A percentile compares a stretch with the other conserved stretches of the same genome.
Evolutionary conservation across 768 basidiomycete genomes (phyloP).

Genomic region (Holtermannia corniformis): DNA sequence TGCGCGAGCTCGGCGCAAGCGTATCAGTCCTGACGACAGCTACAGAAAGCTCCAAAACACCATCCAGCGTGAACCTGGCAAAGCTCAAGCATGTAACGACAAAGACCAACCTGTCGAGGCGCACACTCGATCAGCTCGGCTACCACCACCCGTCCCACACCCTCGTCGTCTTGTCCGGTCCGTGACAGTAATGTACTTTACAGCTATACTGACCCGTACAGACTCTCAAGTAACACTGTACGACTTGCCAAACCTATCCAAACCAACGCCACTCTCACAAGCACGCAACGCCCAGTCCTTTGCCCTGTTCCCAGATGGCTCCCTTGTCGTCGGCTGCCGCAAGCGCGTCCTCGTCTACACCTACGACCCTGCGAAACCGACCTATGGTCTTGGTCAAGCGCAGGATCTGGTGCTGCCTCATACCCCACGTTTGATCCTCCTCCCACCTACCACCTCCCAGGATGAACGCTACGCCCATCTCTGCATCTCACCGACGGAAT

Average conservation of each 20-base stretch:
- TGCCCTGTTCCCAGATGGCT: constrained; percentile 62
- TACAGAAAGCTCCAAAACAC: too few relatives aligned
- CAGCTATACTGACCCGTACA: constrained; percentile 33
- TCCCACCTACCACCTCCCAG: constrained; percentile 60
- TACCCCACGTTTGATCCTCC: constrained; percentile 74
- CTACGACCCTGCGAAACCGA: not conserved
- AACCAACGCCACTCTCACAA: constrained; percentile 61
- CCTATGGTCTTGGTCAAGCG: not conserved
- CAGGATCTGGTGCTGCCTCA: constrained; percentile 79
- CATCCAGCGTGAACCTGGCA: constrained; percentile 27
- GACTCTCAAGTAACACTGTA: constrained; percentile 67
- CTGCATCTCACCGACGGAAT: constrained; percentile 44
- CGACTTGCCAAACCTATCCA: constrained; percentile 62
- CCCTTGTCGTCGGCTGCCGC: constrained; percentile 73
- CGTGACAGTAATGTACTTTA: constrained; percentile 14
- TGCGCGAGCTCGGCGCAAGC: not conserved
- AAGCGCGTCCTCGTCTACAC: constrained; percentile 74
- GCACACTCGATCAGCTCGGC: constrained; percentile 77
- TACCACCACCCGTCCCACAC: constrained; percentile 78
- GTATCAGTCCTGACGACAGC: not conserved
- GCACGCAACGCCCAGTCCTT: constrained; percentile 78
- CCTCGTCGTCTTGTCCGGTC: constrained; percentile 74
- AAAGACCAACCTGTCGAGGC: constrained; percentile 42
- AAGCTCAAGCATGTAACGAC: constrained; percentile 41
- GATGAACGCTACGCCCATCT: constrained; percentile 55